Base-by-base conservation (phyloP, 2,329 filamentous ascomycete species). In the Rhytidhysteron rufulum region DNA sequence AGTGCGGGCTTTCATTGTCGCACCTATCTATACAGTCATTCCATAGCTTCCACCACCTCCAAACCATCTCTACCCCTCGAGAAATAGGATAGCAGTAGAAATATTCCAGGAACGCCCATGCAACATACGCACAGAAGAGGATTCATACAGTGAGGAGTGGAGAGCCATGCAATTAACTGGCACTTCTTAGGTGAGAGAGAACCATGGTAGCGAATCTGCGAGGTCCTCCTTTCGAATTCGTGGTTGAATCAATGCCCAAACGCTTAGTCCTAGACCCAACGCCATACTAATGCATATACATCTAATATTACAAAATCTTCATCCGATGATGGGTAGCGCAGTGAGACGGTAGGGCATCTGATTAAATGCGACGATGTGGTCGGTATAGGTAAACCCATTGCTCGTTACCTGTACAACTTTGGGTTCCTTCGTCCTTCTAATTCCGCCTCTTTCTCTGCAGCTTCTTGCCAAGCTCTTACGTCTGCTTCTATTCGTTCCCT, bases 401-500 rank as follows among this genome's bases (percentile, higher is more conserved):
- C 13, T 7, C 24, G 24, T 13, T 27, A 27, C 24, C 24, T 91
- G 70, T 90, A 95, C 42, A 95, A 71, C 74, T 93, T 95, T 47
- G 89, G 89, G 62, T 88, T 91, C 82, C 87, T 95, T 1, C 88
- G 89, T 49, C 86, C 83, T 60, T 83, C 81, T 36, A 83, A 57
- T 65, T 93, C 87, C 38, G 85, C 82, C 57, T 93, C 87, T 56
- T 79, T 73, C 49, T 80, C 79, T 15, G 76, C 74, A 58, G 82
- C 80, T 62, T 86, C 83, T 54, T 80, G 73, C 43, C 80, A 75
- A 44, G 84, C 80, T 30, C 82, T 77, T 30, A 93, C 72, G 69
- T 98, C 91, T 56, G 85, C 77, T 72, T 97, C 91, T 70, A 98
- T 85, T 49, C 93, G 77, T 71, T 98, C 91, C 57, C 91, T 80